Evolutionary conservation across 2,329 filamentous ascomycete genomes (phyloP).

Genomic region (Dryadomyces quercivorus): DNA sequence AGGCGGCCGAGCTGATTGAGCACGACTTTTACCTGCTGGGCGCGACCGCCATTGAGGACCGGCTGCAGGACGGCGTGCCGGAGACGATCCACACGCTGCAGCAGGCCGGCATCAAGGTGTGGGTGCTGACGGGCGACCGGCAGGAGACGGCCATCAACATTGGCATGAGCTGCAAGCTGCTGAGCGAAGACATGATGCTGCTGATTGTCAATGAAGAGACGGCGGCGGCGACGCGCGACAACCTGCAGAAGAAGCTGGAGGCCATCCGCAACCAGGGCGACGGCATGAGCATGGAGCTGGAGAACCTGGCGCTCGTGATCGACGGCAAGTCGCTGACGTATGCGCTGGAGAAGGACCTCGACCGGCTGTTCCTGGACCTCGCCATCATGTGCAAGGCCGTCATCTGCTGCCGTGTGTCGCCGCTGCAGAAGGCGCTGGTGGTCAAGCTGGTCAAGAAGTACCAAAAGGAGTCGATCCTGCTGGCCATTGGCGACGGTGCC

Average conservation of each 20-base stretch:
- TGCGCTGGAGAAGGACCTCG: conserved; percentile 84
- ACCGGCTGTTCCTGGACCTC: conserved; percentile 85
- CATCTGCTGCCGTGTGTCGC: conserved; percentile 94
- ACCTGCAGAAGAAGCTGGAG: conserved; percentile 84
- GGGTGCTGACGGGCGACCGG: conserved; percentile 93
- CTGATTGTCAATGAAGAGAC: conserved; percentile 90
- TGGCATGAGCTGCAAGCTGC: conserved; percentile 97
- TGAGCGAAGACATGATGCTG: conserved; percentile 97
- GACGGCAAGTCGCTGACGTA: conserved; percentile 93
- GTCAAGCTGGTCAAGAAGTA: conserved; percentile 94
- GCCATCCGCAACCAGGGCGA: conserved; percentile 77
- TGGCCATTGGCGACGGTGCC: conserved; percentile 93
- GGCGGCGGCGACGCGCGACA: conserved; percentile 67
- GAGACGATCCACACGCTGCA: conserved; percentile 97
- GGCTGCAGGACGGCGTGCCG: conserved; percentile 90
- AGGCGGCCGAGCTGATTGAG: conserved; percentile 91
- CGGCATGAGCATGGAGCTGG: conserved; percentile 58
- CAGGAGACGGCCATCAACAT: conserved; percentile 99
- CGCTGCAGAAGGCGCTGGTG: conserved; percentile 90
- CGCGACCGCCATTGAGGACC: conserved; percentile 94
- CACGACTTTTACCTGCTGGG: conserved; percentile 83
- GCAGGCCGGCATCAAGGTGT: conserved; percentile 94
- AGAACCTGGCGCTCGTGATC: conserved; percentile 83
- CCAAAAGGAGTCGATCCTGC: conserved; percentile 78
- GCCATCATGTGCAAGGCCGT: conserved; percentile 98